Evolutionary conservation across 1,284 basidiomycete species (phyloP), one percentile per base, ranked within the genome.

Genomic region (Ustilago bromivora): DNA sequence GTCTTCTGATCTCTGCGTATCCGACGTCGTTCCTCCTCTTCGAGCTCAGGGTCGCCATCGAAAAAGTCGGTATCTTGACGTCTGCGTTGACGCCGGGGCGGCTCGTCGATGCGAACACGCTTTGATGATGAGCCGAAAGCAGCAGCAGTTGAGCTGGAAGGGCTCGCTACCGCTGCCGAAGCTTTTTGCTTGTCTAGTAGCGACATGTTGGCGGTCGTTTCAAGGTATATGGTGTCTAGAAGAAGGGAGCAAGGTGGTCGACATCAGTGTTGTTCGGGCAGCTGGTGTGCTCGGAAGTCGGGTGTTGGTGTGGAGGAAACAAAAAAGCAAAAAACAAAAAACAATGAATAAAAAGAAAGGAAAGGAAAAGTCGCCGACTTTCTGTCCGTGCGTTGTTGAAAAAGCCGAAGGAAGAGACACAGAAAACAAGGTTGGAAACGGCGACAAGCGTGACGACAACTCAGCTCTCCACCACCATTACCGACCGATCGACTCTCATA

Each of bases 1-100:
- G 81, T 82, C 55, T 79, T 84, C 12, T 80, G 74, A 28, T 79
- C 75, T 54, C 76, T 78, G 56, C 76, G 70, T 6, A 72, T 62
- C 15, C 80, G 73, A 32, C 78, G 80, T 36, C 62, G 68, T 13
- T 84, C 82, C 55, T 80, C 70, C 53, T 77, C 80, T 34, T 85
- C 80, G 13, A 85, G 61, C 41, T 84, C 84, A 8, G 80, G 64
- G 46, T 86, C 84, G 3, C 76, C 82, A 32, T 74, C 68, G 58
- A 77, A 70, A 36, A 58, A 67, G 58, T 73, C 75, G 60, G 60
- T 69, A 6, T 70, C 70, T 23, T 64, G 49, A 15, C 52, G 66
- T 17, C 46, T 63, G 43, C 59, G 55, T 57, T 57, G 61, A 2
- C 72, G 57, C n/a, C 66, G 63, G 15, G 63, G 34, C 38, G 66